phyloP scores from a whole-genome alignment of 768 basidiomycete species.

The Artomyces pyxidatus region DNA sequence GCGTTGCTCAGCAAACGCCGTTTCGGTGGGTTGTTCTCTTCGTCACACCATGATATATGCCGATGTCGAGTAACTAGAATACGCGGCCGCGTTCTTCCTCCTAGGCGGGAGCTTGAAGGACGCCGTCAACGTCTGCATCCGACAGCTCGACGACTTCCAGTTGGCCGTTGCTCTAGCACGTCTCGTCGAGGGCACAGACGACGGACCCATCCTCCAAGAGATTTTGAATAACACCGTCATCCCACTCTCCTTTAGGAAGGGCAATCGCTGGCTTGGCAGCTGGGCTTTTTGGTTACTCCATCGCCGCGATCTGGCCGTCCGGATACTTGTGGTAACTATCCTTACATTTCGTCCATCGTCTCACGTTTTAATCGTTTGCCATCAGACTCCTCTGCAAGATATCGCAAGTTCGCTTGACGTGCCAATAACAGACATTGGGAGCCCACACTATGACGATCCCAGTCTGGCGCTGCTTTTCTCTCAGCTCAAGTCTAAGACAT shows the following conservation, averaged over 20 bases:
- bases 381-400: constrained; percentile 69
- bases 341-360: not conserved
- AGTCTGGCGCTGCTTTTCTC: constrained; percentile 86
- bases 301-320: constrained; percentile 81
- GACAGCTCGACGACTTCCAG: constrained; percentile 84
- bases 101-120: constrained; percentile 85
- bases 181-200: constrained; percentile 72
- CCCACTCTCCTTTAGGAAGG: constrained; percentile 76
- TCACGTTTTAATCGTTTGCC: not conserved
- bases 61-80: constrained; percentile 45
- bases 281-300: constrained; percentile 98
- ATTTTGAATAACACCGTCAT: constrained; percentile 72
- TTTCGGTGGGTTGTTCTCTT: constrained; percentile 53
- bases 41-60: not conserved
- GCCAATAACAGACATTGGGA: constrained; percentile 57
- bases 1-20: constrained; percentile 85
- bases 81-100: constrained; percentile 97
- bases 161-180: constrained; percentile 84
- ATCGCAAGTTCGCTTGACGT: constrained; percentile 53
- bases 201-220: constrained; percentile 65
- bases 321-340: constrained; percentile 76
- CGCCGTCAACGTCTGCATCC: constrained; percentile 84
- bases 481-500: constrained; percentile 80
- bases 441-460: constrained; percentile 90
- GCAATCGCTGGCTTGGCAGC: constrained; percentile 88